phyloP scores from a whole-genome alignment of 352 stramenopile species.

The Pythium guiyangense region DNA sequence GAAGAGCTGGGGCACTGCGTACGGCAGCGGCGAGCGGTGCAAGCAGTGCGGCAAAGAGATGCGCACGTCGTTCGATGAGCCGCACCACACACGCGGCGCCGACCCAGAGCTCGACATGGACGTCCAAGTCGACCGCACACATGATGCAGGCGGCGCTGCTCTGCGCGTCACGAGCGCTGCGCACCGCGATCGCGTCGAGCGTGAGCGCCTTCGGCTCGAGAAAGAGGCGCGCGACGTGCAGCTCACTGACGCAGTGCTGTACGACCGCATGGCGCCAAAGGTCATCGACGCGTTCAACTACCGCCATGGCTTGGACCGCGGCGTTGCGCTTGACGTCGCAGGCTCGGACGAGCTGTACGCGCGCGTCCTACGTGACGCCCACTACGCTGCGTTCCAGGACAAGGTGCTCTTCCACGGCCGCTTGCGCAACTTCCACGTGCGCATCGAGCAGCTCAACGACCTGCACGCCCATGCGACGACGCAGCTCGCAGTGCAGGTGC shows the following conservation, averaged over 20 bases:
- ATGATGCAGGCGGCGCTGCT: conserved; percentile 30
- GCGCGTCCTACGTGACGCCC: conserved; percentile 42
- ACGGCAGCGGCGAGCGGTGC: conserved; percentile 46
- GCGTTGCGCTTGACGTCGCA: conserved; percentile 17
- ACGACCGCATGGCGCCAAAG: conserved; percentile 55
- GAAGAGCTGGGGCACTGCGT: conserved; percentile 67
- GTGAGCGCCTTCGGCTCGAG: conserved; percentile 58
- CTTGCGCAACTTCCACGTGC: conserved; percentile 62
- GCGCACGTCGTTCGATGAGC: conserved; percentile 49
- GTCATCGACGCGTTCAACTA: conserved; percentile 71
- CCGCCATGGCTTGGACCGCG: conserved; percentile 52
- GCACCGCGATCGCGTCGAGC: conserved; percentile 47
- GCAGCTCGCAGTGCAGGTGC: conserved; percentile 51
- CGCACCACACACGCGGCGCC: conserved; percentile 34
- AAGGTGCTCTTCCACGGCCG: conserved; percentile 64
- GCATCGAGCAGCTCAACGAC: conserved; percentile 48
- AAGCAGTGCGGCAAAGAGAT: conserved; percentile 73
- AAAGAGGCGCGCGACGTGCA: conserved; percentile 64
- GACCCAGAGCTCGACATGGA: conserved; percentile 48
- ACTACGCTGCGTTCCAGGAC: conserved; percentile 54
- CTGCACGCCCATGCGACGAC: conserved; percentile 32
- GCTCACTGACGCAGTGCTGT: conserved; percentile 42
- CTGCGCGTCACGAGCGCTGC: conserved; percentile 30
- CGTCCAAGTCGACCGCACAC: conserved; percentile 38
- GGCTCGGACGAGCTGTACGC: conserved; percentile 44